These are phyloP conservation scores for Fusarium keratoplasticum DNA, from an alignment of 2,329 filamentous ascomycete genomes.

Conservation along the genomic window DNA sequence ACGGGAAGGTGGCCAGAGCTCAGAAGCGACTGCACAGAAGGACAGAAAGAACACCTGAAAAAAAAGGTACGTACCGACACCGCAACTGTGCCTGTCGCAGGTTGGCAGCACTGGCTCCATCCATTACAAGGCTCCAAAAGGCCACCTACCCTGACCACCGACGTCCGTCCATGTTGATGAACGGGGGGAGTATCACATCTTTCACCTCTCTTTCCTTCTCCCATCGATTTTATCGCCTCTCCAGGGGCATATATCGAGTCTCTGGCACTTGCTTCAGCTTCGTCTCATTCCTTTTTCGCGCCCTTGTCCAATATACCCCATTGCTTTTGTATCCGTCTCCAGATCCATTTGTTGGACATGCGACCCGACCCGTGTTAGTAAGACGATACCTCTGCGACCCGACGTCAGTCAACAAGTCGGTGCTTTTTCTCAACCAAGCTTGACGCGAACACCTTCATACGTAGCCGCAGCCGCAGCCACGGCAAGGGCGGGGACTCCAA, in stretches of 20 bases:
- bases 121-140: conserved; percentile 32
- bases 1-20: neutral
- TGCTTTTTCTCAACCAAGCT: conserved; percentile 20
- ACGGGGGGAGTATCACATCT: conserved; percentile 15
- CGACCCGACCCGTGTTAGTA: conserved; percentile 38
- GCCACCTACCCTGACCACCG: conserved; percentile 39
- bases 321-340: conserved; percentile 2
- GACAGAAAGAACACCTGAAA: neutral
- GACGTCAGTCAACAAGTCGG: conserved; percentile 36
- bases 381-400: conserved; percentile 30
- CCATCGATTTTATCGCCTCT: conserved; percentile 5
- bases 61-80: conserved; percentile 34
- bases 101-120: conserved; percentile 20
- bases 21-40: conserved; percentile 7
- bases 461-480: conserved; percentile 24
- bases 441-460: conserved; percentile 23
- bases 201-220: conserved; percentile 15
- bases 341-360: conserved; percentile 26
- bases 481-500: conserved; percentile 5
- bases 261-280: neutral
- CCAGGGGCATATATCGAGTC: neutral
- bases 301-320: neutral
- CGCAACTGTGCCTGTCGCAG: conserved; percentile 29
- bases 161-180: conserved; percentile 26
- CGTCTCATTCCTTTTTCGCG: neutral